These are phyloP conservation scores for Garcileccinum viscosum DNA, from an alignment of 1,284 basidiomycete species.

Conservation along the genomic window DNA sequence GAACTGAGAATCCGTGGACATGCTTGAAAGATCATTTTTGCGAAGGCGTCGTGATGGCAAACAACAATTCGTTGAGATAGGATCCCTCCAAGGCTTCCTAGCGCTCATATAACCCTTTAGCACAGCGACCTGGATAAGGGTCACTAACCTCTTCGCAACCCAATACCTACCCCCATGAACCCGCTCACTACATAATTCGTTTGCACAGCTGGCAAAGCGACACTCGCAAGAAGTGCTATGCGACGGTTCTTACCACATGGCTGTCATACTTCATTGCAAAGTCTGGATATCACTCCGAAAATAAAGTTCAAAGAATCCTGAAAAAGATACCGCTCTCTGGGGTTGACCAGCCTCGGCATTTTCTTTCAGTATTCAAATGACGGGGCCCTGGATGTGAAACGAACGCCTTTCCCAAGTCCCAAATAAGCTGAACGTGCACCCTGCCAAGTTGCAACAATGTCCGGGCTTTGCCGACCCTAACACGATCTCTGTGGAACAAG, in stretches of 20 bases:
- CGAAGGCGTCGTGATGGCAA: conserved; percentile 95
- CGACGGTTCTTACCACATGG: conserved; percentile 62
- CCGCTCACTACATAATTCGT: conserved; percentile 70
- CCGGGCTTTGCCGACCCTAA: not conserved
- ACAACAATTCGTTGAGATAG: conserved; percentile 64
- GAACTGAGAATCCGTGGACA: conserved; percentile 8
- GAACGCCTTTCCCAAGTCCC: conserved; percentile 90
- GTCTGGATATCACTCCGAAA: not conserved
- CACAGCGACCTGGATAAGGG: conserved; percentile 54
- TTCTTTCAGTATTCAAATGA: conserved; percentile 73
- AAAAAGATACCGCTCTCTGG: conserved; percentile 63
- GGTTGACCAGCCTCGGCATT: conserved; percentile 69
- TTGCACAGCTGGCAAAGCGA: conserved; percentile 7
- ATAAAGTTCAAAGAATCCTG: conserved; percentile 46
- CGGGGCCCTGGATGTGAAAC: conserved; percentile 79
- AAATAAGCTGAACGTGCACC: conserved; percentile 89
- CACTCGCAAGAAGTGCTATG: conserved; percentile 66
- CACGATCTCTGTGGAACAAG: conserved; percentile 61
- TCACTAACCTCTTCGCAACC: not conserved
- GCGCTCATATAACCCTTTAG: conserved; percentile 79
- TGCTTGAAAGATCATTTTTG: conserved; percentile 50
- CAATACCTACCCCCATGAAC: conserved; percentile 91
- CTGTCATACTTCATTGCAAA: not conserved
- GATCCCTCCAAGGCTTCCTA: conserved; percentile 84
- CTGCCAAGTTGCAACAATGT: conserved; percentile 69